Base-by-base conservation (phyloP, 805 yeast genomes). In the Candida insectalens region DNA sequence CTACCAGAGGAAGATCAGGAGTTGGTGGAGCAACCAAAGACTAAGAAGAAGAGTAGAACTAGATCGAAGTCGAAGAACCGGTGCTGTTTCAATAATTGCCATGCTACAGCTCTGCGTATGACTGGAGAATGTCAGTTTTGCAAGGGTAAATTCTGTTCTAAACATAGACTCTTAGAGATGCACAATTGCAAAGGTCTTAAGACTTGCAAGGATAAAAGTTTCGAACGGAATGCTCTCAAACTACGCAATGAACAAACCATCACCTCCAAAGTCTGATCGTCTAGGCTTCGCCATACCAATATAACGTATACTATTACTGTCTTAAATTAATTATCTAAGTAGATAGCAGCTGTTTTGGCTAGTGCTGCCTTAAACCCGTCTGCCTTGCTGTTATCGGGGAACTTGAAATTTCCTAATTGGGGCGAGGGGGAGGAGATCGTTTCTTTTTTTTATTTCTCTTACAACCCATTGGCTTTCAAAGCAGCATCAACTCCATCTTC, bases 61-160 rank as follows among this genome's bases (percentile, higher is more conserved):
- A 57, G 57, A 40, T 53, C 58, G 22, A 69, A 67, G 50, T 67
- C 69, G 49, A 49, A 44, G 29, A 50, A 51, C 39, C 60, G 55
- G 39, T 72, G 79, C 55, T 60, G 77, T 16, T 74, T 74, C 54
- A 57, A 56, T 21, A 49, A 62, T 19, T 85, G 95, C 59, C 63
- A 69, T 15, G 67, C 79, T n/a, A 62, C 72, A 9, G 83, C 88
- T 1, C 59, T 71, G 32, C 60, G 76, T 44, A 66, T 72, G 65
- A 77, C 83, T 29, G 96, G 96, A 31, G 87, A 79, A 53, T 85
- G 96, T 56, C 70, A 76, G 35, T 81, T 77, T 51, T 85, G 96
- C 56, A 72, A 73, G 31, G 94, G 94, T 29, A 80, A 78, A 49
- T 85, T 74, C 56, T 85, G 96, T 57, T 79, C 89, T 21, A 80